Evolutionary conservation across 2,329 filamentous ascomycete genomes (phyloP).

Genomic region (Stagonosporopsis tanaceti): DNA sequence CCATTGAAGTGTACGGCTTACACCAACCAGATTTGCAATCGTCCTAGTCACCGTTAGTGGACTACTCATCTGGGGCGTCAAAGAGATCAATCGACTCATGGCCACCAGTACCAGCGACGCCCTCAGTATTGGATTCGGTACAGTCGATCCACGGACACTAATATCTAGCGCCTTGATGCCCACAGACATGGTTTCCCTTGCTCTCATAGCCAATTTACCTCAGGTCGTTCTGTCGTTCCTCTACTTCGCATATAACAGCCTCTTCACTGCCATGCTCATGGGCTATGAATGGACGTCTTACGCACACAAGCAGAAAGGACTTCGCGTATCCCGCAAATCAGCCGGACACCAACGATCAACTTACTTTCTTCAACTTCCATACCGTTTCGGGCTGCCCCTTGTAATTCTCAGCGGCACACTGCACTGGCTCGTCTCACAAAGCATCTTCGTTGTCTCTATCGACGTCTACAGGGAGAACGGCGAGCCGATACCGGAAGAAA

Average conservation of each 20-base stretch:
- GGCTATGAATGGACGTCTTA: constrained; percentile 58
- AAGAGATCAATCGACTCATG: neutral
- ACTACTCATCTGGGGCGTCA: constrained; percentile 1
- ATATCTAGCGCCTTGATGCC: neutral
- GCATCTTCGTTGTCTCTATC: constrained; percentile 50
- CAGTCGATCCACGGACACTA: constrained; percentile 3
- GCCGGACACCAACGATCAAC: constrained; percentile 47
- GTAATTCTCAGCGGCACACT: constrained; percentile 40
- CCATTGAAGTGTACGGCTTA: neutral
- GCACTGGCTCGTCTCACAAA: constrained; percentile 57
- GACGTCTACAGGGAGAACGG: neutral
- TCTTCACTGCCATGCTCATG: constrained; percentile 58
- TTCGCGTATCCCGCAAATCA: constrained; percentile 47
- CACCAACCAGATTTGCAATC: neutral
- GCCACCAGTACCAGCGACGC: neutral
- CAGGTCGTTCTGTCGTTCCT: constrained; percentile 58
- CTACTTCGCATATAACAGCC: constrained; percentile 56
- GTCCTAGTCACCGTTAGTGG: neutral
- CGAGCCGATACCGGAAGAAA: neutral
- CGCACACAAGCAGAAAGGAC: constrained; percentile 37
- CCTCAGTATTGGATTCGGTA: constrained; percentile 4
- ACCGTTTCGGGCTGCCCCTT: constrained; percentile 49
- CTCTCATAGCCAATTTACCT: constrained; percentile 54
- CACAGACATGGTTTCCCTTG: constrained; percentile 1
- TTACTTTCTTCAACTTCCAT: constrained; percentile 54